Evolutionary conservation across 108 stramenopile genomes (phyloP).

Genomic region (Pseudonitzschia multistriata): DNA sequence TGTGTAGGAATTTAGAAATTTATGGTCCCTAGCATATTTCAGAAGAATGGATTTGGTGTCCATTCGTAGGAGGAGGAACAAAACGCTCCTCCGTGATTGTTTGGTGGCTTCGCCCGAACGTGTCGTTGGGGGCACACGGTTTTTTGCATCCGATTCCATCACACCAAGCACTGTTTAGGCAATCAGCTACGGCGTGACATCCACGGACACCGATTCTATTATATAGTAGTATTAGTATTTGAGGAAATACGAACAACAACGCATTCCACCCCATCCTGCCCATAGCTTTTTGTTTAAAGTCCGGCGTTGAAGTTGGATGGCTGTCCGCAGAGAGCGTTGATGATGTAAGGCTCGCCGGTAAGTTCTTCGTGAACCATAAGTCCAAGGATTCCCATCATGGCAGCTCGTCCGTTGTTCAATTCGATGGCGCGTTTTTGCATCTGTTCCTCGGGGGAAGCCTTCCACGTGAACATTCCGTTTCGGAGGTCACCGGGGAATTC

Average conservation of each 20-base stretch:
- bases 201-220: neutral
- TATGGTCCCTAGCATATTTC: neutral
- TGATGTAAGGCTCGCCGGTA: constrained; percentile 46
- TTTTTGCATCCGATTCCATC: neutral
- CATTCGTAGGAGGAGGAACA: neutral
- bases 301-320: constrained; percentile 49
- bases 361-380: constrained; percentile 88
- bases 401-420: constrained; percentile 92
- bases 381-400: constrained; percentile 89
- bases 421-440: constrained; percentile 83
- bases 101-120: neutral
- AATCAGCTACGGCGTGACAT: neutral
- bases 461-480: constrained; percentile 81
- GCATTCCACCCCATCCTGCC: neutral
- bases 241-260: neutral
- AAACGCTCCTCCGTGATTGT: neutral
- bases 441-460: constrained; percentile 50
- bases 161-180: neutral
- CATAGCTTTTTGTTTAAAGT: constrained; percentile 17
- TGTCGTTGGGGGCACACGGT: neutral
- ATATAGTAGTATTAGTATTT: neutral
- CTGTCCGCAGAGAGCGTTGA: constrained; percentile 46
- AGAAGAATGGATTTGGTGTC: neutral
- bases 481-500: constrained; percentile 83
- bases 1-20: neutral